Conservation (phyloP, 805 yeast genomes). For the Saccharomyces paradoxus region DNA sequence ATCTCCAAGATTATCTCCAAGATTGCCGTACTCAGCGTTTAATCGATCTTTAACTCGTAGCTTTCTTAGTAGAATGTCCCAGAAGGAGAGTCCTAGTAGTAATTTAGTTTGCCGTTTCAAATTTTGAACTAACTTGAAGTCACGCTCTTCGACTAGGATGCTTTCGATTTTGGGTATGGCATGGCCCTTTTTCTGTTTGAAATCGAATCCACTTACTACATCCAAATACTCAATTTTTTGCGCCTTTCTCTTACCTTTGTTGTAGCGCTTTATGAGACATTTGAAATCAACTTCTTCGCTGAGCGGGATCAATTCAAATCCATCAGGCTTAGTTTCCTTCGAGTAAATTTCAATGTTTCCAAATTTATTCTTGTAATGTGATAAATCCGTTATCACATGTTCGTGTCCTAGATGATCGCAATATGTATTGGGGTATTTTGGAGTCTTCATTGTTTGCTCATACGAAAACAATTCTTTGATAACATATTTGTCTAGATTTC, state of each 20-base stretch:
- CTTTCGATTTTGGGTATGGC: slow-evolving; percentile 18
- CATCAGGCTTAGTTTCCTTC: slow-evolving; percentile 13
- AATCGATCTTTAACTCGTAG: slow-evolving; percentile 6
- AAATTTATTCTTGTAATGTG: slow-evolving; percentile 13
- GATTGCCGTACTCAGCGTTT: slow-evolving; percentile 6
- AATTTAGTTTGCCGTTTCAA: slow-evolving; percentile 5
- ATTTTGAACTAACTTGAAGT: slow-evolving; percentile 4
- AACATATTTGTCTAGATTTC: slow-evolving; percentile 4
- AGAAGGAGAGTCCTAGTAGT: slow-evolving; percentile 5
- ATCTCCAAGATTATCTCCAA: background rate
- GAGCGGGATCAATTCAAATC: slow-evolving; percentile 9
- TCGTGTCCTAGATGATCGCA: slow-evolving; percentile 4
- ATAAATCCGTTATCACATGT: slow-evolving; percentile 8
- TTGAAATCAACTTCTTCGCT: slow-evolving; percentile 1
- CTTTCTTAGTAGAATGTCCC: slow-evolving; percentile 12
- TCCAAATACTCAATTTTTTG: slow-evolving; percentile 12
- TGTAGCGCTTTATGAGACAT: slow-evolving; percentile 6
- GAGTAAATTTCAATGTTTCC: slow-evolving; percentile 20
- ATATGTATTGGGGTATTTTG: slow-evolving; percentile 8
- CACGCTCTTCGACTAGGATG: slow-evolving; percentile 11
- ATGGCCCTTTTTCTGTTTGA: slow-evolving; percentile 18
- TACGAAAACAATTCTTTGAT: slow-evolving; percentile 15
- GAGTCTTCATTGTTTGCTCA: slow-evolving; percentile 20
- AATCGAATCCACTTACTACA: slow-evolving; percentile 25
- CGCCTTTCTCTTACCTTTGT: slow-evolving; percentile 3